phyloP scores from a whole-genome alignment of 768 basidiomycete genomes.

The Macrocybe gigantea region DNA sequence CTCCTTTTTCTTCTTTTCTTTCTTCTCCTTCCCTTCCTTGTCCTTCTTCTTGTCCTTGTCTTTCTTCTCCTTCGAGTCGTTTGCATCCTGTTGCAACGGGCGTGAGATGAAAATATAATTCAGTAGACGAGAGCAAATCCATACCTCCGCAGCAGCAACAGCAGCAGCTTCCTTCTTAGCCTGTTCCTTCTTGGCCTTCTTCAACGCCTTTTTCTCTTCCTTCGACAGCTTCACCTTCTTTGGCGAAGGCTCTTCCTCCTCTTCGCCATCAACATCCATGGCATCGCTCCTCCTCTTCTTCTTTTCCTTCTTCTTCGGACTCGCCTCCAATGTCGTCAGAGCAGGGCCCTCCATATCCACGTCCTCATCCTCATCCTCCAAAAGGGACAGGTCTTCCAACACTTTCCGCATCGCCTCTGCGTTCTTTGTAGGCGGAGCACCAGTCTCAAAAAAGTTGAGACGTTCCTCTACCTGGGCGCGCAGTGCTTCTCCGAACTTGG shows the following conservation, averaged over 20 bases:
- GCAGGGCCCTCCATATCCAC: constrained; percentile 45
- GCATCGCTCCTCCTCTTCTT: constrained; percentile 64
- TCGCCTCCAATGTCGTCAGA: constrained; percentile 56
- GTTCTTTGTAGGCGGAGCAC: constrained; percentile 84
- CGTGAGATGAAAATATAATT: constrained; percentile 2
- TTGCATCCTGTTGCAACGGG: constrained; percentile 16
- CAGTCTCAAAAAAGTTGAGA: constrained; percentile 89
- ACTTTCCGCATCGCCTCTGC: constrained; percentile 91
- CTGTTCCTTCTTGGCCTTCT: constrained; percentile 68
- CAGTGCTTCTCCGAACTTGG: constrained; percentile 94
- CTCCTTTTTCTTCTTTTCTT: constrained; percentile 29
- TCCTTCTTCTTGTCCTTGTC: constrained; percentile 57
- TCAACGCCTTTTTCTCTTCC: constrained; percentile 83
- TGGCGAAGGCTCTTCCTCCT: constrained; percentile 43
- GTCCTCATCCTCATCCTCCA: constrained; percentile 37
- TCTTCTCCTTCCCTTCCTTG: constrained; percentile 31
- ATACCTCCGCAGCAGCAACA: constrained; percentile 25
- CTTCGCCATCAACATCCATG: constrained; percentile 53
- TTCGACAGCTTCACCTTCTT: constrained; percentile 79
- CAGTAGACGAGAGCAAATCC: constrained; percentile 2
- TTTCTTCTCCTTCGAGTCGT: constrained; percentile 55
- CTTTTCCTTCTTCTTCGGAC: constrained; percentile 57
- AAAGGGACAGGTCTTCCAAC: constrained; percentile 57
- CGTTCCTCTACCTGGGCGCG: constrained; percentile 94
- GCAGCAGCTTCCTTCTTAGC: constrained; percentile 43